These are phyloP conservation scores for Astragalus glycyphyllos DNA, from an alignment of 306 rosid species.

Conservation along the genomic window DNA sequence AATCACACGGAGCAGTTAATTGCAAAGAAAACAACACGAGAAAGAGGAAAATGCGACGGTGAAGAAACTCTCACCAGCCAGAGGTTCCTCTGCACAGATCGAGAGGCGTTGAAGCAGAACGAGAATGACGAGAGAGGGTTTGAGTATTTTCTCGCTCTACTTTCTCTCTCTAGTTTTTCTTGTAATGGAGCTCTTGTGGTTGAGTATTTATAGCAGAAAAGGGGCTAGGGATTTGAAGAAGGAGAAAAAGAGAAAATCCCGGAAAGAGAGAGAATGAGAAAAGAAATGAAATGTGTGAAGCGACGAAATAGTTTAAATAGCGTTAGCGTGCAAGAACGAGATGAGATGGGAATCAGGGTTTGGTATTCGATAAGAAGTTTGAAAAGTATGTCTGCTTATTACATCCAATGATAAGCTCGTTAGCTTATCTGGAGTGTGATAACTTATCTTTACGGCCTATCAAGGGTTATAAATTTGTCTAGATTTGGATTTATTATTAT, in stretches of 20 bases:
- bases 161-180: constrained; percentile 75
- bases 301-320: constrained; percentile 85
- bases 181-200: constrained; percentile 55
- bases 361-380: constrained; percentile 29
- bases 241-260: constrained; percentile 50
- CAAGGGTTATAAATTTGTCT: constrained; percentile 44
- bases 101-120: constrained; percentile 55
- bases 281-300: constrained; percentile 55
- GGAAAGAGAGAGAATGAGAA: constrained; percentile 43
- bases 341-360: constrained; percentile 45
- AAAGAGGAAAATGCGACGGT: constrained; percentile 41
- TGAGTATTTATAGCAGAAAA: constrained; percentile 73
- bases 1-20: constrained; percentile 34
- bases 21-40: constrained; percentile 9
- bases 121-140: constrained; percentile 51
- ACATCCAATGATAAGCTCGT: rapidly evolving
- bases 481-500: constrained; percentile 55
- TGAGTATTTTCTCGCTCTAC: constrained; percentile 61
- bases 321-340: constrained; percentile 59
- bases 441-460: not conserved
- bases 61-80: constrained; percentile 48
- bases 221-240: constrained; percentile 87
- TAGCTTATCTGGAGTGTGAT: not conserved
- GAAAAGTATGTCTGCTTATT: rapidly evolving
- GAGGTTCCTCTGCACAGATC: constrained; percentile 70